Evolutionary conservation across 2,329 filamentous ascomycete genomes (phyloP), one percentile per base, ranked within the genome.

Genomic region (Fusarium veterinarium): DNA sequence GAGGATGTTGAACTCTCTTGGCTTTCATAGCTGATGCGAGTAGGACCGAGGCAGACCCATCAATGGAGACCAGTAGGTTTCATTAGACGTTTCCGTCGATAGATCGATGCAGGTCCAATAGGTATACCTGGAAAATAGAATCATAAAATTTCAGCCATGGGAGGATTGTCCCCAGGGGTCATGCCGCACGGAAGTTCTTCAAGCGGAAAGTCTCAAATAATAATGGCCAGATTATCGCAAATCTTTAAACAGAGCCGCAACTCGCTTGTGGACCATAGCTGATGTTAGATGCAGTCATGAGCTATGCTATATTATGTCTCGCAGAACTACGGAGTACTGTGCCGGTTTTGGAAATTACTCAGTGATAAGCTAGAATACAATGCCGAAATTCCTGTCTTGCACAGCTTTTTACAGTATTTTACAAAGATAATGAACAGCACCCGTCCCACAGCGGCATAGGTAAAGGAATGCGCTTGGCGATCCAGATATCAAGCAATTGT

Each of bases 171-270:
- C n/a, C 30, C 35, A 33, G 30, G 40, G 37, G 37, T 19, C 38
- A 40, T 30, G 57, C 60, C 56, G 35, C 51, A 52, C 45, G 37
- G 49, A 64, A 48, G 30, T 37, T 40, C 42, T 51, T 60, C 42
- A 44, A 64, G 33, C 57, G 70, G 75, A 72, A 75, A 75, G 63
- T 69, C 65, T 76, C 66, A 49, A 76, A 46, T 42, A 44, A 56
- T 42, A 51, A 61, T 45, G 38, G 31, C 67, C 48, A 60, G 61
- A 33, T 45, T 56, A 48, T 58, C 25, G 23, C 51, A 58, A 52
- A n/a, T 23, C 37, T 31, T 48, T 45, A 16, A 60, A 44, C 40
- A 45, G 45, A 60, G 57, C 44, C 56, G 51, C 60, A 30, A 35
- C 17, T 57, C n/a, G n/a, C 38, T 28, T 20, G 16, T 38, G 13